Evolutionary conservation across 176 grass and related monocot genomes (phyloP), one percentile per base, ranked within the genome.

Genomic region (Calamus simplicifolius): DNA sequence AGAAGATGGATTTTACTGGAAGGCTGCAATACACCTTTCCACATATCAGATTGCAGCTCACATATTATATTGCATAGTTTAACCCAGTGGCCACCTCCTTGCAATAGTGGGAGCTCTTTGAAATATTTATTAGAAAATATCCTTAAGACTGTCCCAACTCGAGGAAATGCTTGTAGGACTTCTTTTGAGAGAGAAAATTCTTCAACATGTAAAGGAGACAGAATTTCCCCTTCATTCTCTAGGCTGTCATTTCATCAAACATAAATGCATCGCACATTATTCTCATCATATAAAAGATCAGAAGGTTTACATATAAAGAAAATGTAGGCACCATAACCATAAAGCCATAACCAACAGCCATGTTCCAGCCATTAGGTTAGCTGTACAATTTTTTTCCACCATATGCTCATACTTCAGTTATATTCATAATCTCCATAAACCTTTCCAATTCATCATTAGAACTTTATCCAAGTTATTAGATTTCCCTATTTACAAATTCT

Each of bases 1-100:
- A 95, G 86, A 80, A 86, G 77, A 35, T 66, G 76, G 63, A 95
- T n/a, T 74, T 79, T 79, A 81, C 86, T 84, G 67, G 78, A 79
- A 25, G 82, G 55, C 51, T 57, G 51, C 29, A 81, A 76, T 50
- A 63, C 19, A 53, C 80, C 90, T 67, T 81, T 83, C 86, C 85
- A 90, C 27, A 95, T 81, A 66, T 86, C 86, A 21, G 52, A 72
- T 66, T 79, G 82, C 65, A 86, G 69, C 28, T 77, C 82, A 70
- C 70, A 87, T 64, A 74, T 64, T 50, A 87, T 72, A 70, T 90
- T 95, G 57, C 77, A 89, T 65, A 95, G 75, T 58, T 59, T 80
- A 57, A 79, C 82, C 90, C 90, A 95, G 64, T 74, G 79, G 51
- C 63, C 69, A 60, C 58, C 28, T 16, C 66, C 83, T 73, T 78